Percentiles rank a stretch among this genome's conserved stretches.
These are phyloP conservation scores for Schoenoplectus tabernaemontani DNA, from an alignment of 202 grass and related monocot genomes.

Conservation along the genomic window DNA sequence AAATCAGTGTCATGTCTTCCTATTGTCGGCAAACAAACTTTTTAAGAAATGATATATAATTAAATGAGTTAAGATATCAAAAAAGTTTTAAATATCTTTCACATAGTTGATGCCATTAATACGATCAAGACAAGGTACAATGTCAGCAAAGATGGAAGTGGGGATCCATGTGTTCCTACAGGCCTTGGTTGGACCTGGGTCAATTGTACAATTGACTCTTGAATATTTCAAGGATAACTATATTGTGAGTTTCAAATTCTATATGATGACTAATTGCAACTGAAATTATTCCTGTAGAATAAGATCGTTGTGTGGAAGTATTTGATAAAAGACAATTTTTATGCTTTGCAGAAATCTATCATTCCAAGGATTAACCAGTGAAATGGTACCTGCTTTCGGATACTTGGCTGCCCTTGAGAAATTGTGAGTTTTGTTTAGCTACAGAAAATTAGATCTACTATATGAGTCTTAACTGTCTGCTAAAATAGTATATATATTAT, in stretches of 20 bases:
- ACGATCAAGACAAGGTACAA: conserved; percentile 27
- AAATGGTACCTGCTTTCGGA: conserved; percentile 9
- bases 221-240: conserved; percentile 8
- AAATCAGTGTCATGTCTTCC: too few relatives aligned
- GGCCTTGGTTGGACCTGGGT: conserved; percentile 33
- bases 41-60: too few relatives aligned
- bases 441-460: too few relatives aligned
- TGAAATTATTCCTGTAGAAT: too few relatives aligned
- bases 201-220: conserved; percentile 22
- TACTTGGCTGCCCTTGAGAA: background rate
- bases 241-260: conserved; percentile 32
- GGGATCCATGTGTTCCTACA: conserved; percentile 46
- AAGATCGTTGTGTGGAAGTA: too few relatives aligned
- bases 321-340: too few relatives aligned
- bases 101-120: conserved; percentile 28
- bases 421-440: background rate
- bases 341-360: conserved; percentile 33
- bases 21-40: too few relatives aligned
- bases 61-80: too few relatives aligned
- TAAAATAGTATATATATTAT: too few relatives aligned
- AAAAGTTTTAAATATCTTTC: too few relatives aligned
- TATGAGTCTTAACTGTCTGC: too few relatives aligned
- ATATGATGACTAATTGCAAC: background rate
- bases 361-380: conserved; percentile 18
- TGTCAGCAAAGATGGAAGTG: conserved; percentile 36